Evolutionary conservation across 352 stramenopile genomes (phyloP), one percentile per base, ranked within the genome.

Genomic region (Phytophthora boehmeriae): DNA sequence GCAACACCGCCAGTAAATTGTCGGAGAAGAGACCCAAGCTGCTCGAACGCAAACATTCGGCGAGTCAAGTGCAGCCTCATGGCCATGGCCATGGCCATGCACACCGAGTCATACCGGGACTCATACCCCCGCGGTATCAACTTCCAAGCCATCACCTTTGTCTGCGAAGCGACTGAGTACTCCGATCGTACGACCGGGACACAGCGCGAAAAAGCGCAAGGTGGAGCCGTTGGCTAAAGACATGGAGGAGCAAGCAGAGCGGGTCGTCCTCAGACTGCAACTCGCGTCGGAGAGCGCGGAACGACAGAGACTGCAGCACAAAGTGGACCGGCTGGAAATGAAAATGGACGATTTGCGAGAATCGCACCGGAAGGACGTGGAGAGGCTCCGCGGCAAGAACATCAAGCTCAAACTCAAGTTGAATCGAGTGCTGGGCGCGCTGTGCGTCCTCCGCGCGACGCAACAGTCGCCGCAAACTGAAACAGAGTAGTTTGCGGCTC

Each of bases 391-490:
- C 0, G 19, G 38, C 38, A 44, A 44, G 16, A 44, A 20, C 14
- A 19, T 44, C 38, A 44, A 44, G 38, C 38, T 44, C 14, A 44
- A 44, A 22, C 38, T 44, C 38, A 44, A 44, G 16, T 17, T 44
- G 13, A 44, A 44, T 17, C 38, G 38, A 9, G 19, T 44, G 11
- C 13, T 44, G 2, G 38, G 38, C 38, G 38, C 38, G n/a, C 9
- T 44, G 13, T 44, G 14, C 14, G 38, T 44, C 13, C 38, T 44
- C 13, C 38, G 38, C 9, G 38, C 38, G 4, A 44, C 38, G 38
- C 38, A 44, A 13, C 34, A 13, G 4, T 17, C 34, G 3, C 34
- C 34, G 1, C 38, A 16, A 4, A 44, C 38, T 16, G 38, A 44
- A 8, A 44, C 38, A 4, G 38, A 19, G 6, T 44, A 22, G 25